These are phyloP conservation scores for Candida germanica DNA, from an alignment of 805 yeast genomes.

Conservation along the genomic window DNA sequence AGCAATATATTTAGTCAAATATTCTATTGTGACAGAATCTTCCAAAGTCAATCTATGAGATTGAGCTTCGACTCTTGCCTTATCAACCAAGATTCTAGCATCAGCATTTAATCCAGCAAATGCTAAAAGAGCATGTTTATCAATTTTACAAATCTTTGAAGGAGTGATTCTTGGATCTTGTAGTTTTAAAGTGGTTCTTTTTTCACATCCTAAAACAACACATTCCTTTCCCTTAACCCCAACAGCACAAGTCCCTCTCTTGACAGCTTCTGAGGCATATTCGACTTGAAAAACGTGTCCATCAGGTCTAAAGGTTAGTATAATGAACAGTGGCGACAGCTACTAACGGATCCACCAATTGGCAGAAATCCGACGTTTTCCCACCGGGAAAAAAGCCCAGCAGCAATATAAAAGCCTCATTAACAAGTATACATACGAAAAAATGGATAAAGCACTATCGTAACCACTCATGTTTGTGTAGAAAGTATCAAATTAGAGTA, in stretches of 20 bases:
- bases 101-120: conserved; percentile 99
- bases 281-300: conserved; percentile 99
- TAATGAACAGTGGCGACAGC: no score
- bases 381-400: no score
- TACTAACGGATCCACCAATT: background rate
- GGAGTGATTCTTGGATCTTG: conserved; percentile 98
- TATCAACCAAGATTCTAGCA: conserved; percentile 89
- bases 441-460: conserved; percentile 97
- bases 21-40: conserved; percentile 89
- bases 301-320: conserved; percentile 71
- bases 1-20: conserved; percentile 91
- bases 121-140: conserved; percentile 85
- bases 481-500: conserved; percentile 1
- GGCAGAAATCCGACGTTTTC: background rate
- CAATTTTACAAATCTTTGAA: conserved; percentile 86
- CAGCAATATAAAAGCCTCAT: background rate
- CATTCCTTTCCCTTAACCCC: conserved; percentile 89
- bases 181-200: conserved; percentile 88
- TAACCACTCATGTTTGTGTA: conserved; percentile 79
- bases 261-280: conserved; percentile 96
- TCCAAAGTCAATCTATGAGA: conserved; percentile 91
- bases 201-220: conserved; percentile 95
- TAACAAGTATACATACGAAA: conserved; percentile 68
- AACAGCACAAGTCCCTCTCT: conserved; percentile 97
- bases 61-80: conserved; percentile 96